A percentile compares a stretch with the other conserved stretches of the same genome.
phyloP scores from a whole-genome alignment of 345 rosid genomes.

The Mangifera indica region DNA sequence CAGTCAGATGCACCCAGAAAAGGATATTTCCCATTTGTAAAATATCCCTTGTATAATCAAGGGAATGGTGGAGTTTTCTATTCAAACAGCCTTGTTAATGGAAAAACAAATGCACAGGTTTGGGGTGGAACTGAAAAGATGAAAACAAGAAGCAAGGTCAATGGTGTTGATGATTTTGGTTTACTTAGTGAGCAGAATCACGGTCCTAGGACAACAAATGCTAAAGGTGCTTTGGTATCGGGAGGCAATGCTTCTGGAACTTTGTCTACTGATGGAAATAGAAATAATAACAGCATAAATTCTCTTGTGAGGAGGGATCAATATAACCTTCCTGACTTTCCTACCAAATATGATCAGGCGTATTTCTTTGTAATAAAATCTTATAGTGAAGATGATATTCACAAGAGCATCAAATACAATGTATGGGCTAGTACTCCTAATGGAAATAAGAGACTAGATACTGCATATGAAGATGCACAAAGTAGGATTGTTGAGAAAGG shows the following conservation, averaged over 20 bases:
- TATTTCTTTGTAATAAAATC: constrained; percentile 64
- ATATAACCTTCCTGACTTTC: constrained; percentile 50
- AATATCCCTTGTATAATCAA: constrained; percentile 33
- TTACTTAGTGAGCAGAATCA: constrained; percentile 34
- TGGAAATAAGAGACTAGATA: constrained; percentile 60
- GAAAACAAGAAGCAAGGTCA: constrained; percentile 34
- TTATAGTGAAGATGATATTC: constrained; percentile 67
- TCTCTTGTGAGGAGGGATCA: constrained; percentile 44
- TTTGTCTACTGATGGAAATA: constrained; percentile 32
- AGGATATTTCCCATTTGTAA: constrained; percentile 26
- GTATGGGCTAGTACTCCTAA: constrained; percentile 72
- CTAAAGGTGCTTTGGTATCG: constrained; percentile 23
- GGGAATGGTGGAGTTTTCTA: constrained; percentile 32
- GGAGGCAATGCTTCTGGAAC: constrained; percentile 23
- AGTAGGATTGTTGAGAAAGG: constrained; percentile 35
- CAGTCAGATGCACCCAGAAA: constrained; percentile 24
- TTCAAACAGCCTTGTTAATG: constrained; percentile 25
- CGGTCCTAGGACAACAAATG: constrained; percentile 27
- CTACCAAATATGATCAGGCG: constrained; percentile 46
- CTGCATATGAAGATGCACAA: constrained; percentile 51
- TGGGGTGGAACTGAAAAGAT: constrained; percentile 40
- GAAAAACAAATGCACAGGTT: constrained; percentile 27
- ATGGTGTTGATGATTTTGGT: constrained; percentile 19
- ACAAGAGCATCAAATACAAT: constrained; percentile 66
- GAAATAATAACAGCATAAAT: constrained; percentile 31